phyloP scores from a whole-genome alignment of 805 yeast species.

The Metschnikowia gruessii region DNA sequence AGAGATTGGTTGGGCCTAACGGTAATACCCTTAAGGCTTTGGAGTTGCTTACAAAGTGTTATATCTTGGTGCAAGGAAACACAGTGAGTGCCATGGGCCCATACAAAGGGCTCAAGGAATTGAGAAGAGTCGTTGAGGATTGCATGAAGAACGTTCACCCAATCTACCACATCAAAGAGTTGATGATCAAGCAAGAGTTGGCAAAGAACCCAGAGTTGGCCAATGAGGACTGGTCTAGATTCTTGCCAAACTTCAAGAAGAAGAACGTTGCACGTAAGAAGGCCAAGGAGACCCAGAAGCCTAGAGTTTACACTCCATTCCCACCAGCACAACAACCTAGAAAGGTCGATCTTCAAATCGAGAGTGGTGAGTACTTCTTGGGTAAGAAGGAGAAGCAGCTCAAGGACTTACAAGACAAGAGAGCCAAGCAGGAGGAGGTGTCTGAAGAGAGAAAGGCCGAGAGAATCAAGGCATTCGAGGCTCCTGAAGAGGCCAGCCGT shows the following conservation, averaged over 20 bases:
- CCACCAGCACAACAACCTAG: conserved; percentile 97
- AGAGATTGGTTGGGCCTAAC: conserved; percentile 92
- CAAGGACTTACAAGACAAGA: conserved; percentile 70
- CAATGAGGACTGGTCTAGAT: conserved; percentile 94
- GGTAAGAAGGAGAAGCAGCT: conserved; percentile 78
- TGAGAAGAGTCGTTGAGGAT: conserved; percentile 93
- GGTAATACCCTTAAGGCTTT: conserved; percentile 96
- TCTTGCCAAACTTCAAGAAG: conserved; percentile 94
- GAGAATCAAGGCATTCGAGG: conserved; percentile 73
- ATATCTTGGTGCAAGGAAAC: conserved; percentile 93
- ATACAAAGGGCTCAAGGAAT: conserved; percentile 84
- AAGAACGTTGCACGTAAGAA: conserved; percentile 92
- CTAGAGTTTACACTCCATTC: conserved; percentile 89
- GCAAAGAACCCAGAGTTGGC: conserved; percentile 95
- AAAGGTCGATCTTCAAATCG: conserved; percentile 95
- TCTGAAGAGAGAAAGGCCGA: conserved; percentile 64
- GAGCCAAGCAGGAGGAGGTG: conserved; percentile 70
- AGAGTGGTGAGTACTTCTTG: conserved; percentile 96
- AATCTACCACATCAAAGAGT: conserved; percentile 94
- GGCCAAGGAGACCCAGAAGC: conserved; percentile 59
- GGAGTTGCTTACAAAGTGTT: conserved; percentile 92
- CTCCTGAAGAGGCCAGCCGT: conserved; percentile 75
- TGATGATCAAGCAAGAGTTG: conserved; percentile 95
- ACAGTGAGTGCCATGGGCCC: conserved; percentile 98
- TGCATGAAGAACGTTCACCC: conserved; percentile 97